Evolutionary conservation across 345 rosid genomes (phyloP).

Genomic region (Trapa incisa): DNA sequence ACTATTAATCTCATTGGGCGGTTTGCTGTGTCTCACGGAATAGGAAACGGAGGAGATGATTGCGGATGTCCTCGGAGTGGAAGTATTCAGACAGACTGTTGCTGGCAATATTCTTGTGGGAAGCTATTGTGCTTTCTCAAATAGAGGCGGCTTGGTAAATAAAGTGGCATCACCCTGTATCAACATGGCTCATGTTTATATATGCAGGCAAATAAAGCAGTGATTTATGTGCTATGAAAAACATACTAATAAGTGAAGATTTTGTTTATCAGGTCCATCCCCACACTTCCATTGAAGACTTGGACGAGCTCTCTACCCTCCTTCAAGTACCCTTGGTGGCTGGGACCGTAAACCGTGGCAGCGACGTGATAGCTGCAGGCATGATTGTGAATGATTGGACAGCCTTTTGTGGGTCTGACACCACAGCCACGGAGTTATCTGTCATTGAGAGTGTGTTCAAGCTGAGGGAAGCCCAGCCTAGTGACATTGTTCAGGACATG

Average conservation of each 20-base stretch:
- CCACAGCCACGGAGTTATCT: conserved; percentile 84
- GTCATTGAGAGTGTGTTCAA: conserved; percentile 84
- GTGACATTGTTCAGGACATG: conserved; percentile 74
- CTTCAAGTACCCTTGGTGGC: conserved; percentile 70
- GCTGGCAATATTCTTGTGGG: conserved; percentile 90
- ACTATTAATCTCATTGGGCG: background rate
- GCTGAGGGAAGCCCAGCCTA: conserved; percentile 84
- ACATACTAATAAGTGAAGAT: background rate
- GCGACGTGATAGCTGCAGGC: conserved; percentile 78
- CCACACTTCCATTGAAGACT: conserved; percentile 81
- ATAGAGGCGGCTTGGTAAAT: conserved; percentile 78
- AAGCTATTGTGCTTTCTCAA: conserved; percentile 74
- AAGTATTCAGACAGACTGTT: conserved; percentile 85
- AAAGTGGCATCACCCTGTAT: background rate
- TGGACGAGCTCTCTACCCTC: conserved; percentile 90
- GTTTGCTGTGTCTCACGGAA: background rate
- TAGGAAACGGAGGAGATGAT: conserved; percentile 89
- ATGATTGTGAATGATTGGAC: conserved; percentile 88
- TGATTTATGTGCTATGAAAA: background rate
- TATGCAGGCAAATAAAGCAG: too few relatives aligned
- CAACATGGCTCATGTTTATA: too few relatives aligned
- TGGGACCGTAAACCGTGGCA: conserved; percentile 77
- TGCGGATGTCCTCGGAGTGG: conserved; percentile 92
- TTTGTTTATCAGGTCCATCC: conserved; percentile 61
- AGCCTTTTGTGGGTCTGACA: conserved; percentile 82